Evolutionary conservation across 2,329 filamentous ascomycete genomes (phyloP).

Genomic region (Penicillium sp.): DNA sequence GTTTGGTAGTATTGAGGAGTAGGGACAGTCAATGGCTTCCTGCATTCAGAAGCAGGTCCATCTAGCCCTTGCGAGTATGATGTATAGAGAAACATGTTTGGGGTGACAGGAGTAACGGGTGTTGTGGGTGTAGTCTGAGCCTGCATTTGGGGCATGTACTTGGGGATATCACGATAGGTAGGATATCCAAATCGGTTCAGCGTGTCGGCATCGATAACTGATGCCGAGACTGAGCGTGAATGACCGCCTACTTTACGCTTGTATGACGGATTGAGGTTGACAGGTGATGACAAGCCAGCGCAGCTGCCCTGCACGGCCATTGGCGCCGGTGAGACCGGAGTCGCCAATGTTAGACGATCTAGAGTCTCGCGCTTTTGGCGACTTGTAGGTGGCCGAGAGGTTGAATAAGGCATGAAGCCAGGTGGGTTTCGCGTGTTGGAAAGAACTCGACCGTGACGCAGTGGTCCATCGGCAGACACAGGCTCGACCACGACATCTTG

Average conservation of each 20-base stretch:
- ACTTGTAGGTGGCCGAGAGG: constrained; percentile 46
- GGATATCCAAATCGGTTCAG: constrained; percentile 76
- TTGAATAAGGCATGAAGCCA: constrained; percentile 54
- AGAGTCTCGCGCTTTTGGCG: constrained; percentile 50
- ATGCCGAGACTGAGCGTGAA: constrained; percentile 65
- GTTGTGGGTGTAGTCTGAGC: constrained; percentile 44
- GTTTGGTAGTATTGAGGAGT: constrained; percentile 30
- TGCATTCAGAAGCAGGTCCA: constrained; percentile 43
- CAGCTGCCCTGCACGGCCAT: constrained; percentile 30
- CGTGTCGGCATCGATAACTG: constrained; percentile 66
- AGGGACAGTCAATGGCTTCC: constrained; percentile 30
- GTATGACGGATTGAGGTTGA: constrained; percentile 53
- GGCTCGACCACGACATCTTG: constrained; percentile 78
- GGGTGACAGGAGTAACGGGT: constrained; percentile 43
- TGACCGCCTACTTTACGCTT: constrained; percentile 45
- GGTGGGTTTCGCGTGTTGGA: constrained; percentile 57
- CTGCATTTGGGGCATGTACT: constrained; percentile 52
- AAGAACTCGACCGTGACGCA: constrained; percentile 58
- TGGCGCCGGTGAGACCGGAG: constrained; percentile 48
- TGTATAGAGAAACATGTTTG: constrained; percentile 40
- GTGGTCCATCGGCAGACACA: constrained; percentile 50
- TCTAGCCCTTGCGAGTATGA: constrained; percentile 33
- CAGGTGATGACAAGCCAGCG: constrained; percentile 65
- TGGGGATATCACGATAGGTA: constrained; percentile 77
- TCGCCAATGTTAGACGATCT: constrained; percentile 47